These are phyloP conservation scores for Amphirosellinia nigrospora DNA, from an alignment of 495 filamentous ascomycete species.

Conservation along the genomic window DNA sequence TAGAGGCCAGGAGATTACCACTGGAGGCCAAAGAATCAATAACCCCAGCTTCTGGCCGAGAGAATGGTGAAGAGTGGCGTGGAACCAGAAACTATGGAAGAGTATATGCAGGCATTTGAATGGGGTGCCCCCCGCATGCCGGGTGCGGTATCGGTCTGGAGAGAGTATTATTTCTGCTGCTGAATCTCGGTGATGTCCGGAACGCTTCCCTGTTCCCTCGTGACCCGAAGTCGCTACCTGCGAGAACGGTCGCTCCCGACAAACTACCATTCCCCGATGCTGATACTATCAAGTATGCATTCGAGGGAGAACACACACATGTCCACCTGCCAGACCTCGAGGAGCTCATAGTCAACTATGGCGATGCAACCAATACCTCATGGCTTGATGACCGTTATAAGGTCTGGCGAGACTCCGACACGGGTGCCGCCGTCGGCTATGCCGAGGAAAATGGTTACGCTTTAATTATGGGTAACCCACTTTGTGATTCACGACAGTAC, in stretches of 20 bases:
- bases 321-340: conserved; percentile 73
- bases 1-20: conserved; percentile 90
- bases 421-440: conserved; percentile 80
- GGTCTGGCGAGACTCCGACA: conserved; percentile 77
- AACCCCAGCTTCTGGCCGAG: conserved; percentile 71
- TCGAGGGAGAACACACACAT: conserved; percentile 47
- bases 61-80: conserved; percentile 79
- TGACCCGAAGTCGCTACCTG: conserved; percentile 80
- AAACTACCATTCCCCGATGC: conserved; percentile 78
- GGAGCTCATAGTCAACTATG: conserved; percentile 86
- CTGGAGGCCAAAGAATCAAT: conserved; percentile 91
- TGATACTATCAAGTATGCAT: conserved; percentile 68
- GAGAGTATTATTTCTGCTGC: conserved; percentile 80
- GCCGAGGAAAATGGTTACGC: conserved; percentile 74
- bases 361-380: conserved; percentile 84
- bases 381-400: conserved; percentile 84
- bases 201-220: conserved; percentile 83
- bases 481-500: conserved; percentile 77
- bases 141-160: conserved; percentile 91
- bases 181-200: conserved; percentile 87
- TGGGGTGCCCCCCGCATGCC: conserved; percentile 90
- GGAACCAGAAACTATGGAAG: conserved; percentile 76
- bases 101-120: conserved; percentile 87
- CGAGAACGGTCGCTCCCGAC: conserved; percentile 50
- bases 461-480: conserved; percentile 80